A percentile compares a stretch with the other conserved stretches of the same genome.
Evolutionary conservation across 2,329 filamentous ascomycete species (phyloP).

Genomic region (Sarocladiaceae sp.): DNA sequence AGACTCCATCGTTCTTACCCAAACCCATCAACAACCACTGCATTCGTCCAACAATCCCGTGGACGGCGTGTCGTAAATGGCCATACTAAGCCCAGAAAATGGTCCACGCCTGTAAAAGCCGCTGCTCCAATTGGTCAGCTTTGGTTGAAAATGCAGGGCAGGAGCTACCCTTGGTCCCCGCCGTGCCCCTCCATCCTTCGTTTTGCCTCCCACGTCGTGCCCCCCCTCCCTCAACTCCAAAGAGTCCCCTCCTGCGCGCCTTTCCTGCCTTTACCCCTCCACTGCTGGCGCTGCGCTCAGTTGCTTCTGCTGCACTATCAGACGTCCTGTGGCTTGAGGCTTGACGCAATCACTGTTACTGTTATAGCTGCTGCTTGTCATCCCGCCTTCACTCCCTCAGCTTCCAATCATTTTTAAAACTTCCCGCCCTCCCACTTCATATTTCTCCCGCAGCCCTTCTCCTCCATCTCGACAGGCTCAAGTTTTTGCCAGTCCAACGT

Average conservation of each 20-base stretch:
- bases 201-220: constrained; percentile 7
- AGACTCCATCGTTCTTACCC: neutral
- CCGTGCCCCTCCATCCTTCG: constrained; percentile 3
- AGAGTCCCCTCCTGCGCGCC: neutral
- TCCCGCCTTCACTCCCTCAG: neutral
- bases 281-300: neutral
- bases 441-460: neutral
- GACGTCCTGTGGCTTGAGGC: neutral
- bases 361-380: neutral
- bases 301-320: neutral
- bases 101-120: neutral
- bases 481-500: neutral
- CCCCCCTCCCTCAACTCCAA: neutral
- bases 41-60: neutral
- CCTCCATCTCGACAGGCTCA: neutral
- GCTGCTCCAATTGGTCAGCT: neutral
- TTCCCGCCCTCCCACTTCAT: constrained; percentile 6
- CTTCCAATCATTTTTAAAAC: neutral
- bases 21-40: neutral
- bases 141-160: neutral
- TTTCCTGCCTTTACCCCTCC: neutral
- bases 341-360: constrained; percentile 3
- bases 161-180: constrained; percentile 5
- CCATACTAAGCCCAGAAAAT: constrained; percentile 1
- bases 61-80: neutral